Evolutionary conservation across 179 eudicot species (phyloP), one percentile per base, ranked within the genome.

Genomic region (Spinacia oleracea): DNA sequence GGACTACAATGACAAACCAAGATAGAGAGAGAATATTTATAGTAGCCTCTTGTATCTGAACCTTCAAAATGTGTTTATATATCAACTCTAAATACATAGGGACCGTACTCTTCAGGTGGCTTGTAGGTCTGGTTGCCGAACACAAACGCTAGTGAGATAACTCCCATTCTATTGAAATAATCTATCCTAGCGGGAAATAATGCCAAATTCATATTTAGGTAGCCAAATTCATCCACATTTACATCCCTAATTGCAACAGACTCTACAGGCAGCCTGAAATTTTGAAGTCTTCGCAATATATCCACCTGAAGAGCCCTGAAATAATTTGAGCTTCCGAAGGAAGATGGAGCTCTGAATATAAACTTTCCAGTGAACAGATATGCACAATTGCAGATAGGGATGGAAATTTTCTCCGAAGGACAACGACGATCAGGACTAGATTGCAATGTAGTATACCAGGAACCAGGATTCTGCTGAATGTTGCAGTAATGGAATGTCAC

Each of bases 101-200:
- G 94, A 34, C 97, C 95, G 68, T 80, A 93, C 31, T 48, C 73
- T 6, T 34, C 27, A 29, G 79, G 34, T 53, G 86, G 83, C 60
- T 84, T 74, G 77, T 74, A 90, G 70, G 86, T 85, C 82, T 92
- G 93, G 79, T 88, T 85, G 82, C 84, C 92, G 65, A 93, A 88
- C 69, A 84, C 78, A 67, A 81, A 85, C 45, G 88, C 91, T 84
- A 93, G 77, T 0, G 59, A 63, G 67, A 82, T 48, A 70, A 90
- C 66, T 40, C 88, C 89, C 23, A 92, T 88, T 78, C 82, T 81
- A 81, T 90, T 89, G 76, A 93, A 93, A 58, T 46, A 51, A 53
- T 82, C 86, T 72, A 84, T 77, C 25, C 81, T 86, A 1, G 77
- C 65, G 43, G 97, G 97, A 85, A 90, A 93, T 53, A 93, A 58